A percentile compares a stretch with the other conserved stretches of the same genome.
These are phyloP conservation scores for Candida chauliodis DNA, from an alignment of 805 yeast genomes.

Conservation along the genomic window DNA sequence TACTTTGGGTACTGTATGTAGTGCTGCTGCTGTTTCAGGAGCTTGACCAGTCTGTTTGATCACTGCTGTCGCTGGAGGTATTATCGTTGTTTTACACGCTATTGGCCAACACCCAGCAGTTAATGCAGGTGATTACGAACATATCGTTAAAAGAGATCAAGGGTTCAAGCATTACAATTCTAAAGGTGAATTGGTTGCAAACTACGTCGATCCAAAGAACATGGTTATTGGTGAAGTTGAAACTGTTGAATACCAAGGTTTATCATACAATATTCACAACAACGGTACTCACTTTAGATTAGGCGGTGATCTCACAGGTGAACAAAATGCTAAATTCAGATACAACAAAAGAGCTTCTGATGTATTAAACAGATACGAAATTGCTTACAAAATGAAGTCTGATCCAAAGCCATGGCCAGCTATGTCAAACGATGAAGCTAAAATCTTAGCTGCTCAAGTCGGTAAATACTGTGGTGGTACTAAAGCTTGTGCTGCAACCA, in stretches of 20 bases:
- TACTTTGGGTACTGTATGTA: conserved; percentile 1
- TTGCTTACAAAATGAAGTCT: neutral
- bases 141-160: neutral
- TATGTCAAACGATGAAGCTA: neutral
- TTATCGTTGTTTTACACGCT: conserved; percentile 1
- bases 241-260: neutral
- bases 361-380: neutral
- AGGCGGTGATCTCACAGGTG: neutral
- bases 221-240: neutral
- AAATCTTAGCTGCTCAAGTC: conserved; percentile 2
- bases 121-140: neutral
- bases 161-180: conserved; percentile 1
- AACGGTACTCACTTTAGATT: conserved; percentile 3
- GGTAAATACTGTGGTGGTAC: conserved; percentile 2
- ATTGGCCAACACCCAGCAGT: conserved; percentile 1
- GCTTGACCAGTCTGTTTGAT: conserved; percentile 1
- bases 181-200: conserved; percentile 2
- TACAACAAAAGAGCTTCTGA: neutral
- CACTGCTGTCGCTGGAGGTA: conserved; percentile 1
- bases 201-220: conserved; percentile 1
- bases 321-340: neutral
- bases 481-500: neutral
- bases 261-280: neutral
- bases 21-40: conserved; percentile 3
- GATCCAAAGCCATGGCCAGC: conserved; percentile 3